Evolutionary conservation across 441 rosid genomes (phyloP), one percentile per base, ranked within the genome.

Genomic region (Hura crepitans): DNA sequence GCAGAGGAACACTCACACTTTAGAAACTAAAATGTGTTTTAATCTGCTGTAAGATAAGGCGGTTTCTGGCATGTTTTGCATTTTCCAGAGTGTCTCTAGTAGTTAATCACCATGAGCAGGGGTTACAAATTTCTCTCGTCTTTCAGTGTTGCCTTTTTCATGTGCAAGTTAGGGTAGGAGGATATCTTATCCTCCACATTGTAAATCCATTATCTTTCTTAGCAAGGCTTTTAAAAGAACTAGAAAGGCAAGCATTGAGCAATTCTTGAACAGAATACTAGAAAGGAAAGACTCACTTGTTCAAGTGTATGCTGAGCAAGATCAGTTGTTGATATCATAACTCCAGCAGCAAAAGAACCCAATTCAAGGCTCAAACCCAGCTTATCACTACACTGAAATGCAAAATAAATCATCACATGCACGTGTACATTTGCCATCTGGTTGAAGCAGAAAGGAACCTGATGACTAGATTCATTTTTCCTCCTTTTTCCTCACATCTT

Each of bases 311-410:
- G 93, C 72, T 88, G 97, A 62, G 83, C 97, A 60, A 90, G 93
- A 81, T 91, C 98, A 72, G 98, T 91, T 46, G 97, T 91, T 72
- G 98, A 87, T 74, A 94, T 94, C 98, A 94, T 94, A 83, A 94
- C 96, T 61, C 97, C 97, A 55, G 97, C 96, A 77, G 97, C 98
- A 70, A 94, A 94, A 54, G 98, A 94, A 60, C 98, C 98, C 78
- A 94, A 80, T 87, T 94, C 98, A 78, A 94, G 96, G 81, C 98
- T 90, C 69, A 94, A 79, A 71, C 98, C 98, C 77, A 94, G 81
- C 85, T 94, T 91, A 79, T 94, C 97, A 70, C 98, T 88, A 87
- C 92, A 91, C 98, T 94, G 98, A 76, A 88, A 79, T 64, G 72
- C 62, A 72, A 55, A 76, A 68, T 49, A 31, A 66, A 49, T 57